These are phyloP conservation scores for Curvularia lunata DNA, from an alignment of 2,329 filamentous ascomycete species.

Conservation along the genomic window DNA sequence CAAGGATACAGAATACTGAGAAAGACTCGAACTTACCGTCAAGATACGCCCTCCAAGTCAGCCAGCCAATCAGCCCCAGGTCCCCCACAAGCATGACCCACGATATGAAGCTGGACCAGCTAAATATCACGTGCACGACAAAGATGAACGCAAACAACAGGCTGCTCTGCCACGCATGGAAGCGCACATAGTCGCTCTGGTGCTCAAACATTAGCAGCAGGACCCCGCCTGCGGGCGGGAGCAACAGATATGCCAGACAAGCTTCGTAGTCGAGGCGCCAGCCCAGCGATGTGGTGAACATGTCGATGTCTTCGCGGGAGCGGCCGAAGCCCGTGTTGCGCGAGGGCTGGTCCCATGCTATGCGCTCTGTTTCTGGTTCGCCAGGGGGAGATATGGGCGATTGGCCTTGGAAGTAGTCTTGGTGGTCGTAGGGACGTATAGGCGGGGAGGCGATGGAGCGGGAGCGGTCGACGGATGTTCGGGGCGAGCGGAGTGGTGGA, in stretches of 20 bases:
- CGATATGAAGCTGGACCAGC: constrained; percentile 81
- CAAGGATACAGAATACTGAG: neutral
- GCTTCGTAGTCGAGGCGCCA: constrained; percentile 89
- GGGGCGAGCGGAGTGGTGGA: constrained; percentile 56
- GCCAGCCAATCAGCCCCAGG: constrained; percentile 74
- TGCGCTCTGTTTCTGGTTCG: constrained; percentile 33
- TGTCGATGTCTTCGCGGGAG: constrained; percentile 69
- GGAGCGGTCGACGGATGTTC: constrained; percentile 44
- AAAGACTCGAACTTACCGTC: constrained; percentile 66
- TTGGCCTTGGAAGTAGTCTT: constrained; percentile 46
- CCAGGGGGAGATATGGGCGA: constrained; percentile 4
- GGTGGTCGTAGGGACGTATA: constrained; percentile 48
- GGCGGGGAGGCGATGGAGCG: constrained; percentile 41
- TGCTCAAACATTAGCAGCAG: constrained; percentile 84
- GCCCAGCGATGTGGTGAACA: constrained; percentile 88
- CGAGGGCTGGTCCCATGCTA: constrained; percentile 35
- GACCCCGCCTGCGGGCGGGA: constrained; percentile 86
- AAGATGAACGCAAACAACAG: constrained; percentile 77
- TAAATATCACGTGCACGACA: constrained; percentile 80
- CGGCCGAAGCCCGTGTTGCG: constrained; percentile 31
- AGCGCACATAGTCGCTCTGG: constrained; percentile 96
- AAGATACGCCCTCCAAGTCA: constrained; percentile 80
- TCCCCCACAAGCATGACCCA: constrained; percentile 84
- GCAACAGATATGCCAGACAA: constrained; percentile 81
- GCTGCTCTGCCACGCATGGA: constrained; percentile 95